Conservation (phyloP, 257 asterid species). For the Oldenlandia corymbosa region DNA sequence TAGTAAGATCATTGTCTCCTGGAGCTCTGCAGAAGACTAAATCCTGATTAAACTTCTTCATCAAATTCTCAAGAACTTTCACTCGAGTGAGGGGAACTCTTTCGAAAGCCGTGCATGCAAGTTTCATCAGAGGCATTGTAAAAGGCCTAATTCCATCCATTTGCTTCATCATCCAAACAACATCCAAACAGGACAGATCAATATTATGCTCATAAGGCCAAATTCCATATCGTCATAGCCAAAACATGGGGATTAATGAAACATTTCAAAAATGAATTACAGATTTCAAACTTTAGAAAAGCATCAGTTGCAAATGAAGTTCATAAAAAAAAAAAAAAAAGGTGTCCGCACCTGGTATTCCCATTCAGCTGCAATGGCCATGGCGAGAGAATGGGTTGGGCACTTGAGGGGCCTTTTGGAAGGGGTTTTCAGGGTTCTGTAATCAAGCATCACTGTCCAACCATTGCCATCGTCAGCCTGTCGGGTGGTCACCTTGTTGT, state of each 20-base stretch:
- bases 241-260: no score
- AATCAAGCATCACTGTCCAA: slow-evolving; percentile 92
- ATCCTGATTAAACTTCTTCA: slow-evolving; percentile 73
- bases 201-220: no score
- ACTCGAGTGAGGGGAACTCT: slow-evolving; percentile 78
- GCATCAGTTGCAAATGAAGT: not conserved
- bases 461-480: slow-evolving; percentile 87
- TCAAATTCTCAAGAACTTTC: slow-evolving; percentile 53
- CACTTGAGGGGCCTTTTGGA: slow-evolving; percentile 74
- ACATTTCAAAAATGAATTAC: not conserved
- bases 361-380: slow-evolving; percentile 98
- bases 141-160: slow-evolving; percentile 90
- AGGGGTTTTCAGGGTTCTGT: slow-evolving; percentile 87
- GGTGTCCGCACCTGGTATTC: slow-evolving; percentile 64
- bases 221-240: no score
- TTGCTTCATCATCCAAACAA: slow-evolving; percentile 31
- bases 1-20: slow-evolving; percentile 51
- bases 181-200: no score
- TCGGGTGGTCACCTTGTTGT: slow-evolving; percentile 66
- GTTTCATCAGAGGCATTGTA: slow-evolving; percentile 93
- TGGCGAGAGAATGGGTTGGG: slow-evolving; percentile 76
- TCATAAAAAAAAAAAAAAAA: not conserved
- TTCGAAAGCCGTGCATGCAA: slow-evolving; percentile 86
- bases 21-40: slow-evolving; percentile 83
- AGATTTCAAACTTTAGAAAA: not conserved